These are phyloP conservation scores for Diaporthe ilicicola DNA, from an alignment of 2,329 filamentous ascomycete genomes.

Conservation along the genomic window DNA sequence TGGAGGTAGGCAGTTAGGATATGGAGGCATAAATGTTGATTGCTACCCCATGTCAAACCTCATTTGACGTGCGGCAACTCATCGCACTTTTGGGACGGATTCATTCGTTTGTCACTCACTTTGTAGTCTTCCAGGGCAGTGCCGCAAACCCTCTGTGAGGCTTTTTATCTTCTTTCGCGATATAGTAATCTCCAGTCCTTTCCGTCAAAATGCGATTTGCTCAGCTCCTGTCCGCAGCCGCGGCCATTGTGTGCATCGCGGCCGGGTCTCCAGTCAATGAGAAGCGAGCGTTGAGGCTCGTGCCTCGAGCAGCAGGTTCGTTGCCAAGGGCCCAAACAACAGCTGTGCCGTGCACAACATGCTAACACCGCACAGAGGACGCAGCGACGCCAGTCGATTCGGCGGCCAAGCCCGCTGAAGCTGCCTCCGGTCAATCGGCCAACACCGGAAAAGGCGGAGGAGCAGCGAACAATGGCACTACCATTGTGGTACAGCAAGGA, in stretches of 20 bases:
- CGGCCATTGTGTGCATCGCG: slow-evolving; percentile 7
- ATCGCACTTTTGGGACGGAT: slow-evolving; percentile 10
- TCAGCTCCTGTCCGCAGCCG: slow-evolving; percentile 10
- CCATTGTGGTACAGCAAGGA: slow-evolving; percentile 1
- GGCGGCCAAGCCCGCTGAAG: slow-evolving; percentile 7
- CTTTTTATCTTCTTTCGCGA: background rate
- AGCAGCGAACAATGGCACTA: slow-evolving; percentile 1
- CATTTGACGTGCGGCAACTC: background rate
- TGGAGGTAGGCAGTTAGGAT: background rate
- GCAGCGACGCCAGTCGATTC: background rate
- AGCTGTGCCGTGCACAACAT: background rate
- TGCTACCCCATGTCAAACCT: background rate
- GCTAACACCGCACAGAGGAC: background rate
- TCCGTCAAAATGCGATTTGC: slow-evolving; percentile 12
- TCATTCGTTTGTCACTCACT: slow-evolving; percentile 8
- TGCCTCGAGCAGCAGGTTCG: background rate
- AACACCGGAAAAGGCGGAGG: background rate
- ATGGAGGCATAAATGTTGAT: slow-evolving; percentile 7
- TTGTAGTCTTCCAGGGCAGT: slow-evolving; percentile 11
- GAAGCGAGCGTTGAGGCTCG: background rate
- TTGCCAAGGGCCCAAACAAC: background rate
- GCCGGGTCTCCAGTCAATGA: slow-evolving; percentile 1
- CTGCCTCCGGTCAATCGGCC: background rate
- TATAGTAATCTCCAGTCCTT: slow-evolving; percentile 20
- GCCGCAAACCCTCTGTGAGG: slow-evolving; percentile 8